Base-by-base conservation (phyloP, 805 yeast genomes). In the Cyberlindnera xishuangbannaensis region DNA sequence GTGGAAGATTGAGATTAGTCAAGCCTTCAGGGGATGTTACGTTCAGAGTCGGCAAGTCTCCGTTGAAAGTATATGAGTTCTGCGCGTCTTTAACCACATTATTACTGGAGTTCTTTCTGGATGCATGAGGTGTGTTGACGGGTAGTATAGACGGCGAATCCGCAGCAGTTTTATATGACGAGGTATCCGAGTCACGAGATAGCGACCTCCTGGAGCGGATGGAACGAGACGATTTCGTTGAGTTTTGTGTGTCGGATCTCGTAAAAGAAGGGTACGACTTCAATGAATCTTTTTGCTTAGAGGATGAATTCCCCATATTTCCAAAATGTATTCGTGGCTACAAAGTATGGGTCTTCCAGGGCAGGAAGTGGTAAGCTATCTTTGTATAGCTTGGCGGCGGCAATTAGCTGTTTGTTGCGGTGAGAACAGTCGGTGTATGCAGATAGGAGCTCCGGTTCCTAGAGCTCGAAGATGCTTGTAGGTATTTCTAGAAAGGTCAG, bases 241-340 rank as follows among this genome's bases (percentile, higher is more conserved):
- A 70, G 34, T 62, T 68, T 30, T 69, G 65, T 3, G 82, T 76
- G 45, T 74, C 78, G 11, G 73, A 64, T 30, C 80, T 56, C 13
- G 71, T 59, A 49, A 75, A 69, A 13, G 56, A 48, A n/a, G 78
- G 73, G 12, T 48, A 51, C 4, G 48, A 32, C 41, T 48, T 49
- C 27, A 50, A 36, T 15, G 56, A 40, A 28, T 48, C 53, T 37
- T 51, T 52, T 38, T 42, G 55, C 30, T 51, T 52, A n/a, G 57
- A 52, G 8, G 55, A 46, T 22, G 43, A 44, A 27, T 52, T 52
- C 22, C 57, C 57, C 57, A 52, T 52, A 4, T 28, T 20, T n/a
- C n/a, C n/a, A n/a, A n/a, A n/a, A n/a, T n/a, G n/a, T n/a, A n/a
- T n/a, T n/a, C n/a, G n/a, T n/a, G n/a, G n/a, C n/a, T n/a, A n/a